Base-by-base conservation (phyloP, 495 filamentous ascomycete species). In the Baudoinia panamericana region DNA sequence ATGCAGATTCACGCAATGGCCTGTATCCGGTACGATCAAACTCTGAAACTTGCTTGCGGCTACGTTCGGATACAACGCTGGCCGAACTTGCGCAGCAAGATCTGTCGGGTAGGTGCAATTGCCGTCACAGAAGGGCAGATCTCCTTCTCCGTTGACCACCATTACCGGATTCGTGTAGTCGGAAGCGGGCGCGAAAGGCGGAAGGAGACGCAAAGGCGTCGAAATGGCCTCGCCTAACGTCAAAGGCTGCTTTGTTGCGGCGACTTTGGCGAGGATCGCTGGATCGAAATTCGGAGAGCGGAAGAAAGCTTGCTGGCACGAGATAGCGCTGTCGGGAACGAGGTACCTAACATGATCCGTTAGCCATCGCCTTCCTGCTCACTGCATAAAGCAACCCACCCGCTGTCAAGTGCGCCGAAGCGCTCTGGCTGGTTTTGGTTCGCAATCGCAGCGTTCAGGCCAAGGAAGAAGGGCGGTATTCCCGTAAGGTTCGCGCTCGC, bases 221-320 rank as follows among this genome's bases (percentile, higher is more conserved):
- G 37, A n/a, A n/a, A 40, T 12, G 26, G 8, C 9, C 16, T 40
- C 37, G 21, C 37, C 37, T 8, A 27, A 19, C 6, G 19, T 40
- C 13, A 7, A 15, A 19, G 37, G 30, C 8, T 34, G 20, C 16
- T 40, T 40, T 9, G 30, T 10, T 5, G 16, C 21, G n/a, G 4
- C 37, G 15, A 13, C 37, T 5, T 32, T 13, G 16, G 10, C 37
- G 9, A 40, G 37, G 11, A 29, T 15, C n/a, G 22, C n/a, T 21
- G 37, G 37, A 21, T 40, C 37, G 22, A 40, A 40, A 10, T 15
- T 24, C 11, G 37, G 37, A 8, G 18, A n/a, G 26, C 26, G 18
- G 22, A 40, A 40, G 26, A 40, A 40, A 4, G n/a, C 18, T 10
- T 32, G n/a, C 22, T 29, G 37, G 11, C 17, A 9, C 9, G 9